Evolutionary conservation across 768 basidiomycete species (phyloP).

Genomic region (Tulasnella sp.): DNA sequence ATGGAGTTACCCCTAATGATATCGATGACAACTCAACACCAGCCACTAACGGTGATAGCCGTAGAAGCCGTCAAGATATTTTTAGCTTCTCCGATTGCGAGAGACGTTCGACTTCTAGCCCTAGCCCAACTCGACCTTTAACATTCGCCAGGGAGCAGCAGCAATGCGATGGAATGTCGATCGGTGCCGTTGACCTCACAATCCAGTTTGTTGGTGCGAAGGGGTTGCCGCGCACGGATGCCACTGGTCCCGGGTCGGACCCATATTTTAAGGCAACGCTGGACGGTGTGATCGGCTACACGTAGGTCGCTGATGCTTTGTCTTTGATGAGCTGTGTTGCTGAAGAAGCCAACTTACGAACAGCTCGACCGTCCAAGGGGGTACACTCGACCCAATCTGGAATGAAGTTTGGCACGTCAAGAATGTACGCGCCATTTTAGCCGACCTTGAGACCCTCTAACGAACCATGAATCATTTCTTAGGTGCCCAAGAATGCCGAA

Average conservation of each 20-base stretch:
- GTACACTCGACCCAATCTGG: conserved; percentile 64
- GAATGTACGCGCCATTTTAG: conserved; percentile 43
- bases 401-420: conserved; percentile 70
- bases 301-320: conserved; percentile 44
- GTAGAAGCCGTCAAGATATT: not conserved
- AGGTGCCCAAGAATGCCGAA: conserved; percentile 55
- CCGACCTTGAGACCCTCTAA: not conserved
- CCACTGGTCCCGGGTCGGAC: conserved; percentile 54
- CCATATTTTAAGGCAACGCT: conserved; percentile 70
- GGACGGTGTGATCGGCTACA: conserved; percentile 59
- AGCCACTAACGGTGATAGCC: not conserved
- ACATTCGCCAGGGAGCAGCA: not conserved
- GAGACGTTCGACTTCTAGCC: not conserved
- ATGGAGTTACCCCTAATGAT: conserved; percentile 1
- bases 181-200: conserved; percentile 28
- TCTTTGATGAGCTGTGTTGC: not conserved
- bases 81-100: not conserved
- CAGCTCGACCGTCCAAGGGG: conserved; percentile 62
- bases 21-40: not conserved
- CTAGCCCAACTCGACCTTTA: not conserved
- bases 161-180: not conserved
- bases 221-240: conserved; percentile 65
- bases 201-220: conserved; percentile 67
- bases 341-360: not conserved
- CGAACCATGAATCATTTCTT: not conserved